phyloP scores from a whole-genome alignment of 1,139 yeast species.

The Taphrina communis region DNA sequence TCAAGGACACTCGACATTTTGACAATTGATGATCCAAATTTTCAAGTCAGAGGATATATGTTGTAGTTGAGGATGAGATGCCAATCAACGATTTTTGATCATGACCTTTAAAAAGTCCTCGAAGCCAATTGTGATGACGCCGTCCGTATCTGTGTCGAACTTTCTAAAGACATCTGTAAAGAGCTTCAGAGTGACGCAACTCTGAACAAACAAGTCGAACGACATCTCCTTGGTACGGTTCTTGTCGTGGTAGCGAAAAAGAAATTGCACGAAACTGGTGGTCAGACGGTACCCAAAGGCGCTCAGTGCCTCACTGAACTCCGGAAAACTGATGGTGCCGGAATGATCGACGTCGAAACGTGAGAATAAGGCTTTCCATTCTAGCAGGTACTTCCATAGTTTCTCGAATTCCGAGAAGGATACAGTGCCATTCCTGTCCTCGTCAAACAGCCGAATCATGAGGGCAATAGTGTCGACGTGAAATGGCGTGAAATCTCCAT shows the following conservation, averaged over 20 bases:
- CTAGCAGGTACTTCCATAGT: constrained; percentile 71
- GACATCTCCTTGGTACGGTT: constrained; percentile 63
- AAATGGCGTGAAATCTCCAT: constrained; percentile 31
- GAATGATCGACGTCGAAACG: constrained; percentile 67
- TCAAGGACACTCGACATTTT: too few species aligned
- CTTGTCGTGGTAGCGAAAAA: constrained; percentile 58
- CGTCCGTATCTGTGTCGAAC: constrained; percentile 58
- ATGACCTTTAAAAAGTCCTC: constrained; percentile 37
- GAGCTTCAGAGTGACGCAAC: constrained; percentile 74
- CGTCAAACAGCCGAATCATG: constrained; percentile 35
- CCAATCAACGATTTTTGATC: constrained; percentile 22
- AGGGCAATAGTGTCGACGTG: constrained; percentile 27
- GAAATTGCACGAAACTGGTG: constrained; percentile 62
- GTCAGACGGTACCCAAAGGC: constrained; percentile 74
- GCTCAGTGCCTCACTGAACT: constrained; percentile 68
- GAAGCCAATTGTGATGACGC: constrained; percentile 36
- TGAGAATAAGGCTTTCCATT: constrained; percentile 72
- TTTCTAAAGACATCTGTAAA: constrained; percentile 79
- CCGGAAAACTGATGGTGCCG: constrained; percentile 72
- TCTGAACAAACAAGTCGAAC: constrained; percentile 81
- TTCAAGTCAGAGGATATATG: not conserved
- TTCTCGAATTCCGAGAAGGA: constrained; percentile 47
- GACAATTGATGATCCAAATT: too few species aligned
- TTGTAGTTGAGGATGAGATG: not conserved
- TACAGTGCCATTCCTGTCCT: constrained; percentile 36